Evolutionary conservation across 2,329 filamentous ascomycete genomes (phyloP).

Genomic region (Trichoderma pleuroti): DNA sequence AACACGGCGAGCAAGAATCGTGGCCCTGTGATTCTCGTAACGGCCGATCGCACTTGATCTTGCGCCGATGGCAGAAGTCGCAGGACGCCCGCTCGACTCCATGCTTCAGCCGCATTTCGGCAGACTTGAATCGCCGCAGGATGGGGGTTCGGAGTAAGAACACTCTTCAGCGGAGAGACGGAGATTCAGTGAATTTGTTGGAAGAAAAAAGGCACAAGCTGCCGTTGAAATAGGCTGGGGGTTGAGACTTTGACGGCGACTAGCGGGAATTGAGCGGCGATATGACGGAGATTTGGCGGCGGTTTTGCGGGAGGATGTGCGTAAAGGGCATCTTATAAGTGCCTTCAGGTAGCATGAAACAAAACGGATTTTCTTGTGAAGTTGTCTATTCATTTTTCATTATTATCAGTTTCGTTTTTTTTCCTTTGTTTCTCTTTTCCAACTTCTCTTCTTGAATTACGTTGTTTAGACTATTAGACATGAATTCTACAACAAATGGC

Average conservation of each 20-base stretch:
- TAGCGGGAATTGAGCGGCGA: conserved; percentile 1
- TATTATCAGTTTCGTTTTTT: neutral
- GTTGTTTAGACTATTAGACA: neutral
- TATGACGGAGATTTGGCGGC: conserved; percentile 9
- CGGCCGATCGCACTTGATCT: conserved; percentile 9
- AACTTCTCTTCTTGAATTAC: neutral
- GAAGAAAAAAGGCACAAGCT: neutral
- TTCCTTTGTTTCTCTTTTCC: neutral
- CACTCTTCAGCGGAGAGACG: neutral
- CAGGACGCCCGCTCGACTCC: conserved; percentile 7
- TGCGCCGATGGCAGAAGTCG: conserved; percentile 6
- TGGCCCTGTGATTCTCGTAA: neutral
- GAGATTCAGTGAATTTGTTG: neutral
- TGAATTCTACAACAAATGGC: neutral
- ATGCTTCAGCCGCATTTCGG: neutral
- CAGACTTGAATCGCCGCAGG: neutral
- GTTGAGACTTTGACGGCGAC: neutral
- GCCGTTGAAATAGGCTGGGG: neutral
- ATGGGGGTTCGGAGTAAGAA: neutral
- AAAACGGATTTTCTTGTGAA: neutral
- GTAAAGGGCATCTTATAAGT: neutral
- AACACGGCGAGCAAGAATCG: neutral
- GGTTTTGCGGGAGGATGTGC: neutral
- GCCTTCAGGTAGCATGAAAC: neutral
- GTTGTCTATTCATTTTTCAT: neutral